Evolutionary conservation across 2,329 filamentous ascomycete species (phyloP).

Genomic region (Diaporthe aspalathi): DNA sequence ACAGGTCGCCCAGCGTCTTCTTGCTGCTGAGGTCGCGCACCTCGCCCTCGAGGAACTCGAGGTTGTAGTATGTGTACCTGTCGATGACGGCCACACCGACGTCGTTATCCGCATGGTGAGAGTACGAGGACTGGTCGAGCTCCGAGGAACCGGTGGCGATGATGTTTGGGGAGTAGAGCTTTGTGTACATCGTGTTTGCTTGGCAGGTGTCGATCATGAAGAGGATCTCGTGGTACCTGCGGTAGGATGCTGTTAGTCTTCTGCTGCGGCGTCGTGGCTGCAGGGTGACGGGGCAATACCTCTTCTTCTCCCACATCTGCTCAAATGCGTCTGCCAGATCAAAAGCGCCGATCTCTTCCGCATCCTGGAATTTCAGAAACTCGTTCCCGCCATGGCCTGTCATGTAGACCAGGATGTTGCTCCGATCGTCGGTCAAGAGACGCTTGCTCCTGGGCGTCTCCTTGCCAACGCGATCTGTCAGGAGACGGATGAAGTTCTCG

Average conservation of each 20-base stretch:
- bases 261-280: neutral
- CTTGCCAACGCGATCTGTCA: constrained; percentile 93
- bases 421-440: constrained; percentile 91
- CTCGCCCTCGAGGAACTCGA: constrained; percentile 94
- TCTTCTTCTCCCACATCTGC: constrained; percentile 99
- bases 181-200: constrained; percentile 98
- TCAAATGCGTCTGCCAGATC: constrained; percentile 97
- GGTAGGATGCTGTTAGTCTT: constrained; percentile 14
- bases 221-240: constrained; percentile 91
- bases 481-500: constrained; percentile 95
- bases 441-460: constrained; percentile 96
- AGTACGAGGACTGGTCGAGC: constrained; percentile 96
- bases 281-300: constrained; percentile 57
- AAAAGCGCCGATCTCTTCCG: constrained; percentile 96
- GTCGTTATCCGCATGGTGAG: constrained; percentile 97
- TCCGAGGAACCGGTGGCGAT: constrained; percentile 97
- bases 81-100: constrained; percentile 98
- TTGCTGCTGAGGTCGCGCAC: constrained; percentile 88
- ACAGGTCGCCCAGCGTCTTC: constrained; percentile 90
- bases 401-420: constrained; percentile 99
- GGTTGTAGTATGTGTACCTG: constrained; percentile 97
- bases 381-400: constrained; percentile 98
- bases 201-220: constrained; percentile 99
- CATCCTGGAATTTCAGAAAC: constrained; percentile 98
- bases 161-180: constrained; percentile 98